Evolutionary conservation across 1,284 basidiomycete species (phyloP).

Genomic region (Mycena sp.): DNA sequence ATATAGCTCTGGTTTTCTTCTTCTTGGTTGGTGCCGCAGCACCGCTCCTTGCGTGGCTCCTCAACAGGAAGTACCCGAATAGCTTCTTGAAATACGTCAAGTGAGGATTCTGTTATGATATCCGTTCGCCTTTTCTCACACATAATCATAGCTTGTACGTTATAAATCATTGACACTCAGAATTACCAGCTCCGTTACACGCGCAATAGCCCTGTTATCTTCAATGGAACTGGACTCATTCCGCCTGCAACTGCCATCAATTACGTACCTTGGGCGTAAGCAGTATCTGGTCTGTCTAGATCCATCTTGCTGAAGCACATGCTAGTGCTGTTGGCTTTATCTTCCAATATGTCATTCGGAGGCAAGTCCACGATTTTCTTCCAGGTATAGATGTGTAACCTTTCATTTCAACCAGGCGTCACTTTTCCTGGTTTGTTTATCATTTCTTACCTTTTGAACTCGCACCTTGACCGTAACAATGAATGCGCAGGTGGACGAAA

Average conservation of each 20-base stretch:
- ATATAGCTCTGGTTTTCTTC: slow-evolving; percentile 51
- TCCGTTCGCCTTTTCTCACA: slow-evolving; percentile 42
- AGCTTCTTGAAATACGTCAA: slow-evolving; percentile 57
- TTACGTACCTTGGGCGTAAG: slow-evolving; percentile 66
- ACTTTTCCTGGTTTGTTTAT: slow-evolving; percentile 56
- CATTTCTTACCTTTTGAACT: not conserved
- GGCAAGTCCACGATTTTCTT: slow-evolving; percentile 32
- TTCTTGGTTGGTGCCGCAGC: slow-evolving; percentile 56
- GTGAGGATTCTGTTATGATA: slow-evolving; percentile 48
- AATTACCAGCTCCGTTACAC: not conserved
- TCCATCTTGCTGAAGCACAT: slow-evolving; percentile 7
- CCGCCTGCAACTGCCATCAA: slow-evolving; percentile 67
- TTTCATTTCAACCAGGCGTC: slow-evolving; percentile 52
- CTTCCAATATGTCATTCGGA: slow-evolving; percentile 69
- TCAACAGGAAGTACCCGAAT: slow-evolving; percentile 54
- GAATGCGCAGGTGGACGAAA: slow-evolving; percentile 68
- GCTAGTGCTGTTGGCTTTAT: slow-evolving; percentile 53
- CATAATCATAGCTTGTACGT: slow-evolving; percentile 26
- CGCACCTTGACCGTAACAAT: not conserved
- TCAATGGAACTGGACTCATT: slow-evolving; percentile 62
- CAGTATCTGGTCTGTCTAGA: slow-evolving; percentile 28
- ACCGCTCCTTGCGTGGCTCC: slow-evolving; percentile 53
- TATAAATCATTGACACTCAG: slow-evolving; percentile 16
- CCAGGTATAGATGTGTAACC: slow-evolving; percentile 42
- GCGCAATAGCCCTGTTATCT: slow-evolving; percentile 54